phyloP scores from a whole-genome alignment of 2,329 filamentous ascomycete species.

The Alternaria sp. region DNA sequence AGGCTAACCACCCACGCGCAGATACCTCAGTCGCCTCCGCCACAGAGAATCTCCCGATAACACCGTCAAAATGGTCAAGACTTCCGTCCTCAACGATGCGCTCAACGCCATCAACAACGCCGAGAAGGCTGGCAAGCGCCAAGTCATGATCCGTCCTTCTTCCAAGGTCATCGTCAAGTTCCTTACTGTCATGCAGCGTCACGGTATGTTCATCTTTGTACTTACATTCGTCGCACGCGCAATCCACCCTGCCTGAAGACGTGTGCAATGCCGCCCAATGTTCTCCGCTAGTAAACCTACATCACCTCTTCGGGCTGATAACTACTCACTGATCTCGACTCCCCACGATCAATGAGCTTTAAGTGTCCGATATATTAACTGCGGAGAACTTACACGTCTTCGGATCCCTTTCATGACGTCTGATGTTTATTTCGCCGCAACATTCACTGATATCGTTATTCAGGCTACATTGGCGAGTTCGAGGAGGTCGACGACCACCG shows the following conservation, averaged over 20 bases:
- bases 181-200: constrained; percentile 98
- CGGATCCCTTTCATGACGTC: constrained; percentile 76
- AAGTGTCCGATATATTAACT: constrained; percentile 96
- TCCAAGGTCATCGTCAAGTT: constrained; percentile 99
- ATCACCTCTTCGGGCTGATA: constrained; percentile 87
- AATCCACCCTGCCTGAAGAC: background rate
- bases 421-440: constrained; percentile 95
- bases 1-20: constrained; percentile 64
- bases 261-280: background rate
- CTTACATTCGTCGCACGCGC: constrained; percentile 11
- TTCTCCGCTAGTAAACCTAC: constrained; percentile 21
- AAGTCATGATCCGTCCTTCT: constrained; percentile 96
- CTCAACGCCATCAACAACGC: constrained; percentile 99
- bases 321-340: constrained; percentile 95
- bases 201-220: constrained; percentile 75
- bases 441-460: constrained; percentile 68
- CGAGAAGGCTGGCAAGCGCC: constrained; percentile 99
- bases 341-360: constrained; percentile 97
- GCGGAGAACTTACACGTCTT: constrained; percentile 98
- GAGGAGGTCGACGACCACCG: constrained; percentile 99
- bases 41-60: constrained; percentile 83
- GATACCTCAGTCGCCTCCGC: constrained; percentile 68
- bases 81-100: constrained; percentile 99
- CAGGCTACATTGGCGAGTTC: constrained; percentile 99
- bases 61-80: constrained; percentile 94